These are phyloP conservation scores for Thelephora ganbajun DNA, from an alignment of 768 basidiomycete species.

Conservation along the genomic window DNA sequence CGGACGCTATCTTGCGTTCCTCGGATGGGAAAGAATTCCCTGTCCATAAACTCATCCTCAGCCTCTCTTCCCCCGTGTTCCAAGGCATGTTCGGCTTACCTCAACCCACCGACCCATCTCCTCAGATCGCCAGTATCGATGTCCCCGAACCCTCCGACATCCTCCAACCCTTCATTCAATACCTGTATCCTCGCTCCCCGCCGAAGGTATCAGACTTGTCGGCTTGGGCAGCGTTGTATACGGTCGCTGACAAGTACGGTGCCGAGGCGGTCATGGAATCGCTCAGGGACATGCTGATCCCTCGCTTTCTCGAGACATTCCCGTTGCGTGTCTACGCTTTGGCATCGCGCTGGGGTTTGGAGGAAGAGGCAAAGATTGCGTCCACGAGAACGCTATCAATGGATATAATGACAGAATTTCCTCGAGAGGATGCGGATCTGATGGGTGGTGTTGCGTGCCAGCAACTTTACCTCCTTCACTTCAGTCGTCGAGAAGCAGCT, in stretches of 20 bases:
- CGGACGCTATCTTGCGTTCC: slow-evolving; percentile 8
- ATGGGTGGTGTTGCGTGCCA: slow-evolving; percentile 57
- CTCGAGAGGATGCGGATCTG: slow-evolving; percentile 46
- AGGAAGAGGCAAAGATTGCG: slow-evolving; percentile 47
- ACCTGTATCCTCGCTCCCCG: not conserved
- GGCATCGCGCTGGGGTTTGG: slow-evolving; percentile 49
- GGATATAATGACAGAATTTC: slow-evolving; percentile 40
- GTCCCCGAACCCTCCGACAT: slow-evolving; percentile 10
- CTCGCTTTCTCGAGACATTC: slow-evolving; percentile 28
- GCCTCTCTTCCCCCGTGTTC: slow-evolving; percentile 7
- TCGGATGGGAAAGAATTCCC: slow-evolving; percentile 6
- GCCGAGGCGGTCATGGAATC: slow-evolving; percentile 4
- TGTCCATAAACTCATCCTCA: slow-evolving; percentile 5
- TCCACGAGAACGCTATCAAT: slow-evolving; percentile 41
- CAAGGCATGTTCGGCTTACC: slow-evolving; percentile 3
- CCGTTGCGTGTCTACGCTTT: slow-evolving; percentile 60
- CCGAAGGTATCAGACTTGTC: not conserved
- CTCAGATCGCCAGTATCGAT: slow-evolving; percentile 5
- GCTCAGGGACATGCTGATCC: slow-evolving; percentile 14
- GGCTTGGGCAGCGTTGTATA: not conserved
- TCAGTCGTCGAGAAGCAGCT: slow-evolving; percentile 34
- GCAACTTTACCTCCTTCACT: slow-evolving; percentile 47
- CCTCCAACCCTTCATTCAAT: not conserved
- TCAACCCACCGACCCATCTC: not conserved
- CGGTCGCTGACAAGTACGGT: slow-evolving; percentile 7